phyloP scores from a whole-genome alignment of 2,329 filamentous ascomycete species.

The Colletotrichum chrysophilum region DNA sequence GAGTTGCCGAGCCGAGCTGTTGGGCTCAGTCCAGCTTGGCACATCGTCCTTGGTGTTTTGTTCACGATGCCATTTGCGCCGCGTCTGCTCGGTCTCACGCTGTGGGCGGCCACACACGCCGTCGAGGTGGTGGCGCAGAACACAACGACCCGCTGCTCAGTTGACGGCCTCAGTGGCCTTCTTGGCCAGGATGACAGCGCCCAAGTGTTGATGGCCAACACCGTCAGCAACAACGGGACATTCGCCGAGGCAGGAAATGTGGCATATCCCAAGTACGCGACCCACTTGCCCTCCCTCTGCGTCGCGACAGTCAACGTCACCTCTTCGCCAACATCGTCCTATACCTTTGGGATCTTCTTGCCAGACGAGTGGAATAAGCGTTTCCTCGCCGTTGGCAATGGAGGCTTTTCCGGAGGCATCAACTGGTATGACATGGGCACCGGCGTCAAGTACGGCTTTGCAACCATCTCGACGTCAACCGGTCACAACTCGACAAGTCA shows the following conservation, averaged over 20 bases:
- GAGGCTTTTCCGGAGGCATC: slow-evolving; percentile 22
- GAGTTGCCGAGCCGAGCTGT: neutral
- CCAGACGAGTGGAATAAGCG: slow-evolving; percentile 34
- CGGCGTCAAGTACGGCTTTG: slow-evolving; percentile 47
- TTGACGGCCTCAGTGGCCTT: neutral
- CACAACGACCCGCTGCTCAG: neutral
- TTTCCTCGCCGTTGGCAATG: slow-evolving; percentile 37
- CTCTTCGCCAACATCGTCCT: slow-evolving; percentile 27
- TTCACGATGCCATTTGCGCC: neutral
- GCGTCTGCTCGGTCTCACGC: neutral
- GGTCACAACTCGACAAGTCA: slow-evolving; percentile 41
- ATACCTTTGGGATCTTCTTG: slow-evolving; percentile 36
- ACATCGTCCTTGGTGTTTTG: neutral
- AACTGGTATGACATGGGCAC: slow-evolving; percentile 14
- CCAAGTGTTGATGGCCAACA: neutral
- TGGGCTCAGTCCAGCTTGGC: neutral
- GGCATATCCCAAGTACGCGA: slow-evolving; percentile 30
- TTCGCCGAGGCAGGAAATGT: slow-evolving; percentile 29
- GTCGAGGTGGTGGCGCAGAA: neutral
- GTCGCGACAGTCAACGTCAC: slow-evolving; percentile 34
- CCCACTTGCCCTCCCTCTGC: slow-evolving; percentile 35
- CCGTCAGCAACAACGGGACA: neutral
- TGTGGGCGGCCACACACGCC: neutral
- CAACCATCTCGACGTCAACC: slow-evolving; percentile 46
- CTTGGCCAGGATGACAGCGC: neutral